Base-by-base conservation (phyloP, 2,329 filamentous ascomycete genomes). In the Arthrobotrys sinensis region DNA sequence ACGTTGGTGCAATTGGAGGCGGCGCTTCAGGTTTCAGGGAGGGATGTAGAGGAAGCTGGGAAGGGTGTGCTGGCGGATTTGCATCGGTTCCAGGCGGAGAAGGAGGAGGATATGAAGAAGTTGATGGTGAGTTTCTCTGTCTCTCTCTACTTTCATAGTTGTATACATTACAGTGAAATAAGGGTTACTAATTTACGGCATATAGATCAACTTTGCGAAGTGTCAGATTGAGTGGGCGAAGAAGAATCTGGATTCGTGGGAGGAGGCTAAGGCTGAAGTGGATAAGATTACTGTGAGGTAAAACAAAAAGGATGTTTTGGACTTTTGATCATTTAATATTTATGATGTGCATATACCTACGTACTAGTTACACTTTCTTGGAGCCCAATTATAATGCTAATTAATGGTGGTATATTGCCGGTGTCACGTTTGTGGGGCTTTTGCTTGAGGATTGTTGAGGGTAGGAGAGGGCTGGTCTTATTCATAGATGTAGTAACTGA, bases 201-300 rank as follows among this genome's bases (percentile, higher is more conserved):
- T 38, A 14, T 81, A 97, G 94, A 89, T 97, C 82, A 93, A 93
- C 36, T 97, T 97, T 84, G 94, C 94, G 11, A 93, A 92, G 84
- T 95, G 92, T 84, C 94, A 97, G 83, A 90, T 97, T 77, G 93
- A 97, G 84, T 97, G 94, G 94, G 95, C 94, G 2, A 92, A 91
- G 85, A 94, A 95, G 84, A 94, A 92, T 84, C 90, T 94, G 83
- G 93, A 95, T 82, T 93, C 93, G 5, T 97, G 94, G 94, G 92
- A 95, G 82, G 94, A 97, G 83, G 94, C 94, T 1, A 92, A 91
- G 81, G 89, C 89, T 2, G 94, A 97, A 84, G 92, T 97, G 76
- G 89, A 92, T 80, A 97, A 96, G 87, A 97, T 97, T 84, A 91
- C 92, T 77, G 88, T 84, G 76, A 83, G 80, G 78, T 85, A 40